phyloP scores from a whole-genome alignment of 148 eudicot species.

The Amaranthus palmeri region DNA sequence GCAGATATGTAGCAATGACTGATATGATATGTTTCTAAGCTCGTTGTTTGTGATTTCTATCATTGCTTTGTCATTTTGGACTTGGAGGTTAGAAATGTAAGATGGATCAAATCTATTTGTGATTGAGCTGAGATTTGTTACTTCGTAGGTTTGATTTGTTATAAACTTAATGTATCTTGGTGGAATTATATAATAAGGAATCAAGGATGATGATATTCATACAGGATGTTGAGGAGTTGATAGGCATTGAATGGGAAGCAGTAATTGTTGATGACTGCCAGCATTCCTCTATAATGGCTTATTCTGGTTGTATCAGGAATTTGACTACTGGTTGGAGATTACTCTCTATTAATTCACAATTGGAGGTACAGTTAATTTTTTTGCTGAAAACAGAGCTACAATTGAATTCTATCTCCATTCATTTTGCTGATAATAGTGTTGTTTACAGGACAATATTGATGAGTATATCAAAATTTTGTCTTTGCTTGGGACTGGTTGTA shows the following conservation, averaged over 20 bases:
- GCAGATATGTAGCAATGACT: too few species aligned
- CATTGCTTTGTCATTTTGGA: too few species aligned
- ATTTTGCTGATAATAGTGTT: slow-evolving; percentile 8
- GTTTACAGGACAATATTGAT: slow-evolving; percentile 49
- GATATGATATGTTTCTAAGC: too few species aligned
- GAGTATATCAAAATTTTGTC: slow-evolving; percentile 44
- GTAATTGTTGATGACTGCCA: slow-evolving; percentile 61
- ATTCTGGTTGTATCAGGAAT: slow-evolving; percentile 40
- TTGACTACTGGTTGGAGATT: slow-evolving; percentile 40
- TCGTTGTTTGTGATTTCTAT: too few species aligned
- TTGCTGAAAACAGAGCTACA: not conserved
- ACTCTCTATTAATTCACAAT: slow-evolving; percentile 46
- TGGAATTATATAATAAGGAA: not conserved
- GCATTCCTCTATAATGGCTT: slow-evolving; percentile 26
- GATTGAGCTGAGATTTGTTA: not conserved
- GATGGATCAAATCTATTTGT: too few species aligned
- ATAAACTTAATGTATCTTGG: slow-evolving; percentile 7
- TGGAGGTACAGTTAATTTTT: slow-evolving; percentile 37
- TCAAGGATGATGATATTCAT: slow-evolving; percentile 15
- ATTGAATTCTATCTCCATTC: not conserved
- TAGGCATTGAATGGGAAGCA: slow-evolving; percentile 59
- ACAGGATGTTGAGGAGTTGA: slow-evolving; percentile 51
- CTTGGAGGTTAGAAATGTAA: too few species aligned
- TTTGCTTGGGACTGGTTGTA: slow-evolving; percentile 39
- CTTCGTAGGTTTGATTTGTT: not conserved